Conservation (phyloP, 2,329 filamentous ascomycete genomes). For the Cladosporium sp. region DNA sequence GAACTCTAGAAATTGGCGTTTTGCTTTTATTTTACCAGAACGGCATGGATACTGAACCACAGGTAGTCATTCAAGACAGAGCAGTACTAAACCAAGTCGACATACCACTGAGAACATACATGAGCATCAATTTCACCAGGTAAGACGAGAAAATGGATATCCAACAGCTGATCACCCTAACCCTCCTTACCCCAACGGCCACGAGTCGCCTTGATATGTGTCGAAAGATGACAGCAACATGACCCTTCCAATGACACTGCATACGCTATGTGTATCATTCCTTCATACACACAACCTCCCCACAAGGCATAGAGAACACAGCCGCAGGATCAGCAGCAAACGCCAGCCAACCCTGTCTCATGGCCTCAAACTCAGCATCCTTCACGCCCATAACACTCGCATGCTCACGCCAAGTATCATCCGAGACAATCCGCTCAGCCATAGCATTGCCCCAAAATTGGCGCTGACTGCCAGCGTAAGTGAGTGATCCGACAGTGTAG, state of each 20-base stretch:
- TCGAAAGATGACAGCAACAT: not conserved
- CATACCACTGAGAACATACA: not conserved
- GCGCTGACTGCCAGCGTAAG: not conserved
- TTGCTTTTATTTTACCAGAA: not conserved
- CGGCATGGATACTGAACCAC: accelerated
- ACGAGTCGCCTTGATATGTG: not conserved
- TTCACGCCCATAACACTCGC: not conserved
- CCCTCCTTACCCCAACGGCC: not conserved
- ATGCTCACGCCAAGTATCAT: not conserved
- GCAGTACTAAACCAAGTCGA: not conserved
- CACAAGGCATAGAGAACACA: constrained; percentile 6
- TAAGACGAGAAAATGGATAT: not conserved
- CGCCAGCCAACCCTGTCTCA: not conserved
- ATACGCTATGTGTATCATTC: not conserved
- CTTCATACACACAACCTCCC: not conserved
- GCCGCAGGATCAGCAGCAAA: not conserved
- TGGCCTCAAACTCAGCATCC: not conserved
- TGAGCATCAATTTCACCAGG: not conserved
- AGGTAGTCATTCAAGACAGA: not conserved
- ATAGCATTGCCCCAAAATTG: constrained; percentile 1
- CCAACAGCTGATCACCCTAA: not conserved
- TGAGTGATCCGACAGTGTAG: not conserved
- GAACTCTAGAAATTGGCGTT: not conserved
- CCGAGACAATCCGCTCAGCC: not conserved
- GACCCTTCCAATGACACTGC: not conserved